Base-by-base conservation (phyloP, 2,329 filamentous ascomycete genomes). In the Xylariaceae sp. region DNA sequence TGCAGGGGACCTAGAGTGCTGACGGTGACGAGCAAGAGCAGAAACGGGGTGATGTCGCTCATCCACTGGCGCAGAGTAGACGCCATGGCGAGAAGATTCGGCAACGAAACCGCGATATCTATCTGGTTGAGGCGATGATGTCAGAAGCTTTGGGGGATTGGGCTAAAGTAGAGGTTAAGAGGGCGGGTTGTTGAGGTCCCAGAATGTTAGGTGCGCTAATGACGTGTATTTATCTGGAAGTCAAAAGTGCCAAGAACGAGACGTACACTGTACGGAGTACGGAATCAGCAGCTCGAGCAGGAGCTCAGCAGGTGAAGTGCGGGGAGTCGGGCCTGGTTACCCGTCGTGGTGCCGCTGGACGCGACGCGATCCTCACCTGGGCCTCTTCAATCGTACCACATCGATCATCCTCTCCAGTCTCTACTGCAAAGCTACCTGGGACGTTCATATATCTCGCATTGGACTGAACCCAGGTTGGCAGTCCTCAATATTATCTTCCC, bases 1-100 rank as follows among this genome's bases (percentile, higher is more conserved):
- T 97, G 91, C 50, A 97, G 82, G 1, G 94, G 91, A 0, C 93
- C 94, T 15, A 97, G 76, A 0, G 92, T 95, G 49, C 89, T 85
- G 60, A 92, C 80, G 61, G 86, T 76, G 57, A 97, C 82, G 51
- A 94, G 77, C 70, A 90, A 84, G 69, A 94, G 72, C 67, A 97
- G 84, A 74, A 91, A 96, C 4, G 84, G 79, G 42, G 90, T 94
- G 57, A 92, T 78, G 67, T 80, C 75, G 63, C 72, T 73, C 56
- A 77, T 63, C 58, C 70, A 72, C 58, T 73, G 69, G 51, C 69
- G 67, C 51, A 73, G 52, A n/a, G 23, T 30, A 30, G 66, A 65
- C 51, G 68, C 58, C 67, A 68, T 68, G 9, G 45, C 52, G 55
- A 47, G 37, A 18, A 53, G 13, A 3, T 1, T 7, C 10, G 48